Evolutionary conservation across 306 rosid genomes (phyloP).

Genomic region (Vicia villosa): DNA sequence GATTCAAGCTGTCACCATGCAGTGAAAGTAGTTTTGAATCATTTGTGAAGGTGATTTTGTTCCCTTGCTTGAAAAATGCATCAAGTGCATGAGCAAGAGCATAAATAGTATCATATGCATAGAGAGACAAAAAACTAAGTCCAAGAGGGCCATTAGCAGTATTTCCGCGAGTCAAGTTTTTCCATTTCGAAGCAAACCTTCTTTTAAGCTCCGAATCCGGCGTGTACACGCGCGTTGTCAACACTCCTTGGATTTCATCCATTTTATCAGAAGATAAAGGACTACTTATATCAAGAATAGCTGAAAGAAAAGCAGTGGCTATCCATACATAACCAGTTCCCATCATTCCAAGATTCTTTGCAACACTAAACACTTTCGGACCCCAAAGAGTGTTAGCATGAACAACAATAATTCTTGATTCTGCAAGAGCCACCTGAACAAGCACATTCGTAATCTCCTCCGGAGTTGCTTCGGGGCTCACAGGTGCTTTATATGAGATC

Average conservation of each 20-base stretch:
- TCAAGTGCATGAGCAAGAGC: conserved; percentile 80
- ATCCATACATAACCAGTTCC: conserved; percentile 91
- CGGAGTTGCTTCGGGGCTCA: conserved; percentile 50
- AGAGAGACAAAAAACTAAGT: conserved; percentile 55
- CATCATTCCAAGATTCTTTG: conserved; percentile 81
- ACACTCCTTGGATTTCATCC: conserved; percentile 72
- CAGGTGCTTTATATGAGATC: conserved; percentile 82
- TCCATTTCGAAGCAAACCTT: conserved; percentile 76
- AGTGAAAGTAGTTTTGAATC: conserved; percentile 54
- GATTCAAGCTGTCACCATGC: conserved; percentile 50
- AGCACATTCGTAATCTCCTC: conserved; percentile 65
- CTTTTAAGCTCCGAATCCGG: conserved; percentile 72
- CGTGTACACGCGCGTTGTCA: conserved; percentile 67
- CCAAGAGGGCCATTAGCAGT: conserved; percentile 47
- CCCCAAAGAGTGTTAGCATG: conserved; percentile 57
- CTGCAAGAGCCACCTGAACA: conserved; percentile 77
- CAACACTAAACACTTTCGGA: conserved; percentile 54
- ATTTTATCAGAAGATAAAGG: conserved; percentile 48
- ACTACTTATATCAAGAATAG: conserved; percentile 53
- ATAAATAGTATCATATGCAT: conserved; percentile 90
- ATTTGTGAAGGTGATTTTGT: conserved; percentile 60
- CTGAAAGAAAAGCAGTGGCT: conserved; percentile 72
- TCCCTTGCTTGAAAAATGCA: conserved; percentile 78
- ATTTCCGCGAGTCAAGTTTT: conserved; percentile 57
- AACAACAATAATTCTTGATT: conserved; percentile 77